Evolutionary conservation across 805 yeast species (phyloP).

Genomic region (Sugiyamaella floridensis): DNA sequence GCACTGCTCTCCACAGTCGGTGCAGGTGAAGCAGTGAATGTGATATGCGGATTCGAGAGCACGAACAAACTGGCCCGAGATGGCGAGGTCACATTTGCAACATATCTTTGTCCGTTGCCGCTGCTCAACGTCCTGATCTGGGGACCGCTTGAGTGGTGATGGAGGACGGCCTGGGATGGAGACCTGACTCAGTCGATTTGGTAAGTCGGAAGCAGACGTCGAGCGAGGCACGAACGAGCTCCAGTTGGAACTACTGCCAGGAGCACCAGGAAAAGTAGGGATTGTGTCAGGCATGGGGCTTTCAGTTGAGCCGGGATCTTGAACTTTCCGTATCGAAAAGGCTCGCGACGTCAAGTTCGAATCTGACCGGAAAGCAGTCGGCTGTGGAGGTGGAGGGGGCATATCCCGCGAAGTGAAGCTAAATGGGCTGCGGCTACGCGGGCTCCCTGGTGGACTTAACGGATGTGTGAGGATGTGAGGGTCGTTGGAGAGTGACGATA

Average conservation of each 20-base stretch:
- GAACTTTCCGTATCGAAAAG: not conserved
- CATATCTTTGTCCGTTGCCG: conserved; percentile 32
- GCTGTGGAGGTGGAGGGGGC: conserved; percentile 4
- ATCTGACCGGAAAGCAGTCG: not conserved
- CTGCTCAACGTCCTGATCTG: not conserved
- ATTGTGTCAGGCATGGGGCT: not conserved
- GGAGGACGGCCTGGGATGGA: not conserved
- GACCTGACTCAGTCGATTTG: not conserved
- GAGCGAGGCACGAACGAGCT: not conserved
- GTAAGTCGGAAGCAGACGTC: not conserved
- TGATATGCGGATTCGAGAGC: conserved; percentile 78
- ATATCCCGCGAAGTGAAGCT: not conserved
- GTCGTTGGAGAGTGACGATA: not conserved
- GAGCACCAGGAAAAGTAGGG: not conserved
- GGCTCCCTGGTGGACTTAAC: conserved; percentile 2
- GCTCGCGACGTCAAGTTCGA: not conserved
- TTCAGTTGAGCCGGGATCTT: not conserved
- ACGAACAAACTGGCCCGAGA: conserved; percentile 73
- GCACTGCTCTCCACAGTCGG: conserved; percentile 75
- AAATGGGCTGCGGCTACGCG: not conserved
- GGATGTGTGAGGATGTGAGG: not conserved
- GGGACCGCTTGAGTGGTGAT: not conserved
- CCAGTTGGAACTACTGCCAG: not conserved
- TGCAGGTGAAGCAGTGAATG: conserved; percentile 79
- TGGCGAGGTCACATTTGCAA: conserved; percentile 45